phyloP scores from a whole-genome alignment of 805 yeast genomes.

The Ogataea siamensis region DNA sequence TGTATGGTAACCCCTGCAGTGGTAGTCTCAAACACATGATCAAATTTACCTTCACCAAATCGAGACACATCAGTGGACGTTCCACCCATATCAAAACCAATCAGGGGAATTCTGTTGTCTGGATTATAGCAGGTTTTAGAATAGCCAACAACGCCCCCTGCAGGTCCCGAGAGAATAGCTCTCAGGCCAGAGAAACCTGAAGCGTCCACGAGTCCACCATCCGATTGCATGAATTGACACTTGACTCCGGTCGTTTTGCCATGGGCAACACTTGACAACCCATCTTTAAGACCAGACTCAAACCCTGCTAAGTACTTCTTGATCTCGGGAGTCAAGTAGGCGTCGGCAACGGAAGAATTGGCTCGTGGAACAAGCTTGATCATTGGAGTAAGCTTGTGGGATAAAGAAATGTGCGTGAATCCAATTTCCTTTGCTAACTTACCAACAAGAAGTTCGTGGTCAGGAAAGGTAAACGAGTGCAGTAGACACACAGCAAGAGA shows the following conservation, averaged over 20 bases:
- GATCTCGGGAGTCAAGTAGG: constrained; percentile 79
- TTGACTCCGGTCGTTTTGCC: constrained; percentile 42
- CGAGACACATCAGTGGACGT: constrained; percentile 85
- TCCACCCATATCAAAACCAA: constrained; percentile 91
- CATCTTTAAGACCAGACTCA: constrained; percentile 57
- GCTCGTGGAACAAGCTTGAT: constrained; percentile 74
- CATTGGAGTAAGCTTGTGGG: constrained; percentile 73
- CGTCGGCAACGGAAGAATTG: constrained; percentile 77
- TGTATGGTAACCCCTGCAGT: constrained; percentile 83
- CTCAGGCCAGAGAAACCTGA: constrained; percentile 78
- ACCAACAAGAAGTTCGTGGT: constrained; percentile 63
- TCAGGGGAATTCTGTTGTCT: constrained; percentile 54
- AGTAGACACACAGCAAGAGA: constrained; percentile 71
- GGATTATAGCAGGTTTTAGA: constrained; percentile 74
- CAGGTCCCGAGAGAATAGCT: constrained; percentile 93
- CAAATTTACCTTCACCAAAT: constrained; percentile 61
- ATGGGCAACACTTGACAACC: constrained; percentile 38
- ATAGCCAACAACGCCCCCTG: constrained; percentile 96
- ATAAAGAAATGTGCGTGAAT: constrained; percentile 64
- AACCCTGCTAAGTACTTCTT: constrained; percentile 61
- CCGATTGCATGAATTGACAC: constrained; percentile 91
- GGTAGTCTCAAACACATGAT: constrained; percentile 78
- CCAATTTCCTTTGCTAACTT: constrained; percentile 62
- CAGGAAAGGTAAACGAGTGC: constrained; percentile 72
- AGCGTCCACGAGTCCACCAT: constrained; percentile 91